Evolutionary conservation across 495 filamentous ascomycete genomes (phyloP).

Genomic region (Staphylotrichum longicolle): DNA sequence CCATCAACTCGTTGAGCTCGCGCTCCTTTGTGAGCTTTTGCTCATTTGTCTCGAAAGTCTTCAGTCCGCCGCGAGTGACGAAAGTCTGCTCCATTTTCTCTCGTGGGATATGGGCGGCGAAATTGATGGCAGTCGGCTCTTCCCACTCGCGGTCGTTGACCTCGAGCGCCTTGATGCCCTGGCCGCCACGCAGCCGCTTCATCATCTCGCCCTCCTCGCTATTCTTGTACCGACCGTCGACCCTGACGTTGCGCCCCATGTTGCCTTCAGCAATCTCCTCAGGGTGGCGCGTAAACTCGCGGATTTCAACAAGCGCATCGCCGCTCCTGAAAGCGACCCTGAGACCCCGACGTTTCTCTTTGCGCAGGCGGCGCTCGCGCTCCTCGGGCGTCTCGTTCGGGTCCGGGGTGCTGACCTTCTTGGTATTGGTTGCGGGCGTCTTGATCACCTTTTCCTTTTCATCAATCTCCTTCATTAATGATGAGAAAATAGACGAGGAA

Average conservation of each 20-base stretch:
- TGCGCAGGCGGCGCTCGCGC: constrained; percentile 68
- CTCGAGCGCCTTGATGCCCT: constrained; percentile 21
- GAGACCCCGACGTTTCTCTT: constrained; percentile 71
- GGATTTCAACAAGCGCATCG: constrained; percentile 65
- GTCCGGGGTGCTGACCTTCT: constrained; percentile 41
- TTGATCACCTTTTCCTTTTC: constrained; percentile 55
- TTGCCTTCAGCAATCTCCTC: constrained; percentile 71
- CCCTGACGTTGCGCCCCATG: constrained; percentile 64
- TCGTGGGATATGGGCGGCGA: constrained; percentile 43
- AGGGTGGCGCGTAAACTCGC: constrained; percentile 73
- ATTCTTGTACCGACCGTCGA: constrained; percentile 45
- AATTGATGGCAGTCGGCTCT: constrained; percentile 51
- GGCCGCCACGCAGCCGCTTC: constrained; percentile 55
- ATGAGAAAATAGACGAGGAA: constrained; percentile 39
- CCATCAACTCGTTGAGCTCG: constrained; percentile 78
- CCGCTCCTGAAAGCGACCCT: constrained; percentile 65
- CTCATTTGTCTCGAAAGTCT: constrained; percentile 60
- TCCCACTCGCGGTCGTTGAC: constrained; percentile 56
- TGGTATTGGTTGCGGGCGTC: constrained; percentile 40
- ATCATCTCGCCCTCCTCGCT: constrained; percentile 71
- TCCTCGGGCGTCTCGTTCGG: constrained; percentile 75
- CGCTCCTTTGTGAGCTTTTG: constrained; percentile 65
- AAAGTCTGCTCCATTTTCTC: constrained; percentile 56
- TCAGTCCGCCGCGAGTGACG: constrained; percentile 61
- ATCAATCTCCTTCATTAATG: constrained; percentile 59